A percentile compares a stretch with the other conserved stretches of the same genome.
Conservation (phyloP, 2,329 filamentous ascomycete species). For the Fusarium proliferatum region DNA sequence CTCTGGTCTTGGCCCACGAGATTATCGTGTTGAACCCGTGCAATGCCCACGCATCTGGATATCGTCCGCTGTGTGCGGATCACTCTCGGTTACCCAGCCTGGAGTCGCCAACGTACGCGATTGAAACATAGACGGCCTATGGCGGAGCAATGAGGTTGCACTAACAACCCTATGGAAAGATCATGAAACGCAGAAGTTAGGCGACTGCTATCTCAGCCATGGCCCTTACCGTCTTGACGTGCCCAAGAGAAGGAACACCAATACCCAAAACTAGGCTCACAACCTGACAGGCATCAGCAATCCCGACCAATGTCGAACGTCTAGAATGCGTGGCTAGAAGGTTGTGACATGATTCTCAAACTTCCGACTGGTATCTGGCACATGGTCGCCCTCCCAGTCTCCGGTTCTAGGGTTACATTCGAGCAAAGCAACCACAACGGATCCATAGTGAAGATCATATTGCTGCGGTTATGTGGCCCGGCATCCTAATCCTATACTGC, state of each 20-base stretch:
- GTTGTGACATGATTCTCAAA: not conserved
- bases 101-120: slow-evolving; percentile 8
- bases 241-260: not conserved
- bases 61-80: slow-evolving; percentile 9
- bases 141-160: not conserved
- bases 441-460: slow-evolving; percentile 27
- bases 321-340: slow-evolving; percentile 1
- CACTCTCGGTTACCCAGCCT: slow-evolving; percentile 4
- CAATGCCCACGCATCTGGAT: not conserved
- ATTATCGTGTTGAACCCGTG: not conserved
- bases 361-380: not conserved
- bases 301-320: not conserved
- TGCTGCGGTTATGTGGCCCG: slow-evolving; percentile 1
- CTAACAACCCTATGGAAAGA: not conserved
- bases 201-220: not conserved
- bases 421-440: slow-evolving; percentile 12
- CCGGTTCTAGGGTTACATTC: not conserved
- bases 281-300: not conserved
- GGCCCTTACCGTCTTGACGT: not conserved
- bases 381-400: not conserved
- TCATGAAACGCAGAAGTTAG: slow-evolving; percentile 27
- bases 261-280: not conserved
- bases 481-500: slow-evolving; percentile 1
- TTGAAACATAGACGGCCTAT: slow-evolving; percentile 17
- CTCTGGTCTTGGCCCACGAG: not conserved